Base-by-base conservation (phyloP, 805 yeast species). In the Candida gorgasii region DNA sequence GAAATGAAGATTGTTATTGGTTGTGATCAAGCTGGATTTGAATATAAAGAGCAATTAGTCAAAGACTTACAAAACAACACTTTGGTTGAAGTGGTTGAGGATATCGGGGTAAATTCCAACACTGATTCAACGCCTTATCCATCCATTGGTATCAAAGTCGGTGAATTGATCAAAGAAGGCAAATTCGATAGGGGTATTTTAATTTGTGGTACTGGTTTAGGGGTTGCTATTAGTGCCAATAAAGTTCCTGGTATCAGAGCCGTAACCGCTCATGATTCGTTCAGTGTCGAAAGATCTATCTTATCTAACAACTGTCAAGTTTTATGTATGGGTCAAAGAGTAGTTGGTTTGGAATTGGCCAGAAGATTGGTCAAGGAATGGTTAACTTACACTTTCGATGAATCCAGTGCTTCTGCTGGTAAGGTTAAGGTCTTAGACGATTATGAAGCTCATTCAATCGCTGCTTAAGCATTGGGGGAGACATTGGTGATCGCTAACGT, bases 121-220 rank as follows among this genome's bases (percentile, higher is more conserved):
- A 48, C 46, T 3, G 70, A 69, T 46, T 36, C 55, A 3, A 64
- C 64, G 5, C 66, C 75, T 12, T 73, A 73, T 53, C 75, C 76
- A 11, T 45, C 61, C 6, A 66, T 73, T 29, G 77, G 76, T 4
- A 67, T 71, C 35, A 65, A 58, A 27, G 72, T 72, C 34, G 76
- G 69, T 4, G 75, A 72, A 44, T 50, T 57, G 46, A 66, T 73
- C 13, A 59, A 62, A 9, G 45, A 49, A 9, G 73, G 72, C 5
- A 62, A 70, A 42, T 74, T 72, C 8, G 76, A 73, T 44, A 54
- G 78, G 17, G 78, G 69, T 8, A 62, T 73, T 20, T 54, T 73
- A 30, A 65, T 73, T 47, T 73, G 78, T 51, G 78, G 77, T 3
- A 73, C 78, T 7, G 78, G 78, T 1, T 58, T 73, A 26, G 78